A percentile compares a stretch with the other conserved stretches of the same genome.
These are phyloP conservation scores for Phlebopus sp. DNA, from an alignment of 1,284 basidiomycete species.

Conservation along the genomic window DNA sequence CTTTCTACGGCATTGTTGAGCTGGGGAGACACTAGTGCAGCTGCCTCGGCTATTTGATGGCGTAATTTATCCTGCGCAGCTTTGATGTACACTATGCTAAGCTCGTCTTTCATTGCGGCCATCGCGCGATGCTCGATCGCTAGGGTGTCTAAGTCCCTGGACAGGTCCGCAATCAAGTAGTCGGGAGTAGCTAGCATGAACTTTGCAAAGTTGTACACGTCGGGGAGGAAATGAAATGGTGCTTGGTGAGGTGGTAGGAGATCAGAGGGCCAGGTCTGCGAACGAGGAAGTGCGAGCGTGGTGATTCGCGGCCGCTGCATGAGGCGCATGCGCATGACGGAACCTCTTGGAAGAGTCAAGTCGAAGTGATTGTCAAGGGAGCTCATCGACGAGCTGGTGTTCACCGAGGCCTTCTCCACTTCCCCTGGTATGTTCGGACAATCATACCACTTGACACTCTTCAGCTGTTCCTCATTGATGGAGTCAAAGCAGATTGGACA, in stretches of 20 bases:
- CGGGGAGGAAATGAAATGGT: conserved; percentile 94
- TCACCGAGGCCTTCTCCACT: conserved; percentile 36
- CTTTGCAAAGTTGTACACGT: conserved; percentile 85
- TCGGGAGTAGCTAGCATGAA: conserved; percentile 96
- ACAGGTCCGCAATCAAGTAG: conserved; percentile 74
- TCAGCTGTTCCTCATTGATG: conserved; percentile 87
- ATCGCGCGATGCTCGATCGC: conserved; percentile 65
- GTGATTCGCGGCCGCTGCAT: conserved; percentile 93
- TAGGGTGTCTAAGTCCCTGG: conserved; percentile 74
- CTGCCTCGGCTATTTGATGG: conserved; percentile 76
- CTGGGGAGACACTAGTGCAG: conserved; percentile 64
- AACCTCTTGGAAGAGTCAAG: conserved; percentile 46
- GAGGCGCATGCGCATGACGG: conserved; percentile 79
- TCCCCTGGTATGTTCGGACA: conserved; percentile 38
- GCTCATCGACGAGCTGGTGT: conserved; percentile 47
- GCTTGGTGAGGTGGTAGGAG: conserved; percentile 87
- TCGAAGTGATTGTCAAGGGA: conserved; percentile 26
- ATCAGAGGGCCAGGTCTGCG: conserved; percentile 90
- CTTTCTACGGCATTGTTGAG: conserved; percentile 59
- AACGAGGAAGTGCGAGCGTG: conserved; percentile 92
- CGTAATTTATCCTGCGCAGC: conserved; percentile 74
- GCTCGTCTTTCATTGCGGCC: conserved; percentile 64
- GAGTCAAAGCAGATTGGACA: conserved; percentile 98
- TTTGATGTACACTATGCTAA: conserved; percentile 79
- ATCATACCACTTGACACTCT: conserved; percentile 85